Conservation (phyloP, 2,329 filamentous ascomycete species). For the Cordyceps tenuipes region DNA sequence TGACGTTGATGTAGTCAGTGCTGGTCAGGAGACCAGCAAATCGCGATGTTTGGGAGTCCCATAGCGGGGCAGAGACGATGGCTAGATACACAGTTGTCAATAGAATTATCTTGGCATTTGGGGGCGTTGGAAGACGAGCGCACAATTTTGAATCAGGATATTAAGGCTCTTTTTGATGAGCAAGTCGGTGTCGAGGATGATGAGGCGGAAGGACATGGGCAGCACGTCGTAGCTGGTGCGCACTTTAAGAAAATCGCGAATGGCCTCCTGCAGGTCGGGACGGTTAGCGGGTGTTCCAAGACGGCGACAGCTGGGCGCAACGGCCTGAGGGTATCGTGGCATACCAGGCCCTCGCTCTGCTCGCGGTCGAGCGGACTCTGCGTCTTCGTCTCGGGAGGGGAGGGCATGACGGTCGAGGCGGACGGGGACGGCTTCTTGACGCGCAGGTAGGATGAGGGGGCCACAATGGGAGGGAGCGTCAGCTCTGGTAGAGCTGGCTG, state of each 20-base stretch:
- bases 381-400: constrained; percentile 27
- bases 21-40: constrained; percentile 93
- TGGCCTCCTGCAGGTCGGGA: constrained; percentile 56
- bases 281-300: constrained; percentile 8
- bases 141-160: constrained; percentile 93
- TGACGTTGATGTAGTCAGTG: constrained; percentile 96
- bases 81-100: constrained; percentile 42
- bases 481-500: constrained; percentile 14
- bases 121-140: constrained; percentile 15
- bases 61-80: constrained; percentile 93
- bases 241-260: constrained; percentile 92
- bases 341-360: constrained; percentile 69
- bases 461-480: constrained; percentile 46
- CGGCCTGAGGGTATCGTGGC: constrained; percentile 21
- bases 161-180: constrained; percentile 95
- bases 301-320: not conserved
- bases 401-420: constrained; percentile 27
- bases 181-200: constrained; percentile 89
- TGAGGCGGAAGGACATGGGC: constrained; percentile 89
- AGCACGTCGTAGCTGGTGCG: constrained; percentile 97
- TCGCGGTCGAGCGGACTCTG: constrained; percentile 62
- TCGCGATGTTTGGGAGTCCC: constrained; percentile 87
- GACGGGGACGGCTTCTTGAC: constrained; percentile 23
- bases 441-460: constrained; percentile 51
- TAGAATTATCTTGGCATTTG: not conserved